A percentile compares a stretch with the other conserved stretches of the same genome.
phyloP scores from a whole-genome alignment of 2,329 filamentous ascomycete species.

The Cytospora chrysosperma region DNA sequence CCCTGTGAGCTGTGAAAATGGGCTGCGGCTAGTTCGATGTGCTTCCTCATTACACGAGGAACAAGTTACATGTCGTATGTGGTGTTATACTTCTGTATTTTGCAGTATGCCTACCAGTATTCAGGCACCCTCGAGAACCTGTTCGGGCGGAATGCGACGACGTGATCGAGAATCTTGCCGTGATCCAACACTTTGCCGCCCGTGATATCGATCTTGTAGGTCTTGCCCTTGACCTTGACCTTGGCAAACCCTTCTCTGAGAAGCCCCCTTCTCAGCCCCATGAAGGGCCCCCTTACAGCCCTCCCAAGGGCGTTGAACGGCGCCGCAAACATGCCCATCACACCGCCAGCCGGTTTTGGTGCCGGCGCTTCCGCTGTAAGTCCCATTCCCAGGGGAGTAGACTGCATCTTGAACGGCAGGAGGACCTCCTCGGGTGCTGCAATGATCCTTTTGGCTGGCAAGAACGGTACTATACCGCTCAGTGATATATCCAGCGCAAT shows the following conservation, averaged over 20 bases:
- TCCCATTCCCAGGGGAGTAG: conserved; percentile 32
- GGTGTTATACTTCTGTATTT: not conserved
- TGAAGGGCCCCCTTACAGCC: conserved; percentile 42
- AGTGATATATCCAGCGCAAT: conserved; percentile 54
- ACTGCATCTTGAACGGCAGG: conserved; percentile 32
- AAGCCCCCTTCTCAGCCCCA: conserved; percentile 49
- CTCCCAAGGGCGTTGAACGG: conserved; percentile 53
- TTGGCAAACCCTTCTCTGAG: conserved; percentile 57
- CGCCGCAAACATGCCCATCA: conserved; percentile 43
- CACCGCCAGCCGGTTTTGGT: not conserved
- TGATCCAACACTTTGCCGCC: conserved; percentile 59
- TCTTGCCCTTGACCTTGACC: conserved; percentile 46
- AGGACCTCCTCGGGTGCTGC: conserved; percentile 38
- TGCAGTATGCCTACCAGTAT: not conserved
- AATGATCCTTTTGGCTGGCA: conserved; percentile 44
- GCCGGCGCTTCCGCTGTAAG: not conserved
- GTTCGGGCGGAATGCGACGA: conserved; percentile 38
- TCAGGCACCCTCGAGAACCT: not conserved
- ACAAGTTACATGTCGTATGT: not conserved
- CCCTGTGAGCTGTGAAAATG: not conserved
- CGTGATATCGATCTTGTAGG: conserved; percentile 58
- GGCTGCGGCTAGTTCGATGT: not conserved
- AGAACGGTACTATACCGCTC: conserved; percentile 49
- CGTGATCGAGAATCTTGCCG: conserved; percentile 57
- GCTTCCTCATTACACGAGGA: not conserved